phyloP scores from a whole-genome alignment of 768 basidiomycete species.

The Amanita subjunquillea region DNA sequence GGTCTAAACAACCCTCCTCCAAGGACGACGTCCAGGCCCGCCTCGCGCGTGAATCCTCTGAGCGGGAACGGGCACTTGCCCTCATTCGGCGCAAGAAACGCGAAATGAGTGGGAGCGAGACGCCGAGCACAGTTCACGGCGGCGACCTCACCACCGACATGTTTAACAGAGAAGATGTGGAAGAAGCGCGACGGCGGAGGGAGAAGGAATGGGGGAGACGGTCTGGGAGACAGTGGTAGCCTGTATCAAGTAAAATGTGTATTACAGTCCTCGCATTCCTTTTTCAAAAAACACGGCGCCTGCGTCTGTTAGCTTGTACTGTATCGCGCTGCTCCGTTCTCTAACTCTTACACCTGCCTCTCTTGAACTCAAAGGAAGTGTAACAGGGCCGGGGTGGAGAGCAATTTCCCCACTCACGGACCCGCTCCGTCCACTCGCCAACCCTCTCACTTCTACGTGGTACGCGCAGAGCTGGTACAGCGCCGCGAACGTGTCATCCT shows the following conservation, averaged over 20 bases:
- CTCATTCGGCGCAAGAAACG: constrained; percentile 59
- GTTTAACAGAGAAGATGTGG: constrained; percentile 61
- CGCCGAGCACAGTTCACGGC: constrained; percentile 59
- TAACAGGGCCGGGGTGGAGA: constrained; percentile 45
- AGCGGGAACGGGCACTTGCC: constrained; percentile 65
- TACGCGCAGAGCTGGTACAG: constrained; percentile 56
- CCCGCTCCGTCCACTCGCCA: constrained; percentile 69
- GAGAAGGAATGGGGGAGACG: constrained; percentile 27
- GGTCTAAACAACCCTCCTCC: constrained; percentile 8
- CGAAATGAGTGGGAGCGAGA: constrained; percentile 53
- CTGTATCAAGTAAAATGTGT: too few relatives aligned
- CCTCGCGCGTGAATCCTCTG: constrained; percentile 61
- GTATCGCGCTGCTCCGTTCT: constrained; percentile 45
- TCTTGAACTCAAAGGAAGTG: neutral
- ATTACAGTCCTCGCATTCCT: constrained; percentile 54
- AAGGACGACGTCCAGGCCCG: constrained; percentile 32
- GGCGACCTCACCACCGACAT: constrained; percentile 54
- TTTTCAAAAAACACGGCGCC: constrained; percentile 62
- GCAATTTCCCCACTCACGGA: constrained; percentile 71
- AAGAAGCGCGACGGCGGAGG: constrained; percentile 52
- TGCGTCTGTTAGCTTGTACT: constrained; percentile 62
- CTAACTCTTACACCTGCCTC: constrained; percentile 26
- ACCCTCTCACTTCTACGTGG: constrained; percentile 61
- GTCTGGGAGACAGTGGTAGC: too few relatives aligned
- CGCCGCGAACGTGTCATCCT: constrained; percentile 41